Conservation (phyloP, 768 basidiomycete species). For the Suillus brevipes region DNA sequence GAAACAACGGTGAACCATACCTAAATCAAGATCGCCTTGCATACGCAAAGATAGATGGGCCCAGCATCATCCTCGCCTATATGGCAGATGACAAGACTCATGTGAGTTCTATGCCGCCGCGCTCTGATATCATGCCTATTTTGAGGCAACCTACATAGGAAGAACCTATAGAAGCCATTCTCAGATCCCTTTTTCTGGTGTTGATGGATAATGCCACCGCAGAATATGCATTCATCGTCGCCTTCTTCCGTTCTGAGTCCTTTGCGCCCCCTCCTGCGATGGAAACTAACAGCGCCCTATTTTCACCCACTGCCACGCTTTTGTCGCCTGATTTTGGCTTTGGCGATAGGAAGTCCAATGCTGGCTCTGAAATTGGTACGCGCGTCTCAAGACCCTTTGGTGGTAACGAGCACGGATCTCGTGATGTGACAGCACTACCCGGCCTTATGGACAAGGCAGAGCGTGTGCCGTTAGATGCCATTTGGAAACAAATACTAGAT, state of each 20-base stretch:
- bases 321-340: conserved; percentile 45
- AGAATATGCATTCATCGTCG: conserved; percentile 84
- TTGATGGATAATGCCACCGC: conserved; percentile 94
- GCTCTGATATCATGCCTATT: conserved; percentile 11
- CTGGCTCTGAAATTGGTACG: conserved; percentile 52
- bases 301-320: conserved; percentile 37
- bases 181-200: conserved; percentile 84
- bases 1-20: conserved; percentile 38
- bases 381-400: conserved; percentile 28
- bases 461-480: conserved; percentile 53
- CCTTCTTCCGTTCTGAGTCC: conserved; percentile 66
- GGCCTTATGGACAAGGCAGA: conserved; percentile 54
- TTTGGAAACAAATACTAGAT: conserved; percentile 94
- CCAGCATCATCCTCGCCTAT: conserved; percentile 78
- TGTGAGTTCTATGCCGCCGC: conserved; percentile 51
- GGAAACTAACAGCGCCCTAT: conserved; percentile 36
- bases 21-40: conserved; percentile 58
- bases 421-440: conserved; percentile 26
- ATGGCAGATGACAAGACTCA: conserved; percentile 87
- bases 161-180: conserved; percentile 79
- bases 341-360: conserved; percentile 43
- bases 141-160: conserved; percentile 46
- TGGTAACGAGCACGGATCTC: conserved; percentile 21
- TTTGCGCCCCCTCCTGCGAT: conserved; percentile 34
- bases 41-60: conserved; percentile 76